Conservation (phyloP, 352 stramenopile genomes). For the Phytophthora cactorum region DNA sequence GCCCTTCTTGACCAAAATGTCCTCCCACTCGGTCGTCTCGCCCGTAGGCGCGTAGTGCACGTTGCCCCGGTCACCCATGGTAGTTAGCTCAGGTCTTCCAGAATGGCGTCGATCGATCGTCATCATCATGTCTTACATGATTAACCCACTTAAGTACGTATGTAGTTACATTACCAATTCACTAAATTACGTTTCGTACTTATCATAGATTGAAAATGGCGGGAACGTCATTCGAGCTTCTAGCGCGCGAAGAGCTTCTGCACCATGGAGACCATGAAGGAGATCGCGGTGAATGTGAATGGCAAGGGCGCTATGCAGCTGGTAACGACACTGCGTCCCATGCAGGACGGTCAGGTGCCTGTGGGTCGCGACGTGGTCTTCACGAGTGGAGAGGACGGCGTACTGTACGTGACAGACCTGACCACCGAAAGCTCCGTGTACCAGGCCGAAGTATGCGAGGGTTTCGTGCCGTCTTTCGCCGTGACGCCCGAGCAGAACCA, state of each 20-base stretch:
- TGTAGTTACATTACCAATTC: neutral
- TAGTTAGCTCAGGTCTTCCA: conserved; percentile 11
- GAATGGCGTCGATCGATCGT: conserved; percentile 10
- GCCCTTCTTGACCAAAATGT: conserved; percentile 90
- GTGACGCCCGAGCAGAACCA: conserved; percentile 71
- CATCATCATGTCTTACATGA: no score
- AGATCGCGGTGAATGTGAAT: conserved; percentile 77
- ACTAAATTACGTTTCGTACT: neutral
- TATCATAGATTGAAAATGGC: conserved; percentile 16
- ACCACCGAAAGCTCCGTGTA: conserved; percentile 51
- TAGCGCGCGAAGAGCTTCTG: neutral
- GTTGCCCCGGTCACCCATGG: conserved; percentile 76
- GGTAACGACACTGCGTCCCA: conserved; percentile 39
- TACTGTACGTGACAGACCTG: conserved; percentile 81
- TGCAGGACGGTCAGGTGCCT: conserved; percentile 41
- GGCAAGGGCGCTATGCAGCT: conserved; percentile 72
- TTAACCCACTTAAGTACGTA: neutral
- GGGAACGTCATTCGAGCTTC: conserved; percentile 23
- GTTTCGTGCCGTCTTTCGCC: conserved; percentile 70
- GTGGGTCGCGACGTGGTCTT: conserved; percentile 63
- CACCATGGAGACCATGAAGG: conserved; percentile 78
- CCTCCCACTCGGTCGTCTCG: conserved; percentile 91
- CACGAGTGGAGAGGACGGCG: conserved; percentile 81
- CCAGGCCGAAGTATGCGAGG: conserved; percentile 63
- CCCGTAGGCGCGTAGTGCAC: conserved; percentile 88